A percentile compares a stretch with the other conserved stretches of the same genome.
phyloP scores from a whole-genome alignment of 192 early-diverging fungal species.

The Anaeromyces robustus region DNA sequence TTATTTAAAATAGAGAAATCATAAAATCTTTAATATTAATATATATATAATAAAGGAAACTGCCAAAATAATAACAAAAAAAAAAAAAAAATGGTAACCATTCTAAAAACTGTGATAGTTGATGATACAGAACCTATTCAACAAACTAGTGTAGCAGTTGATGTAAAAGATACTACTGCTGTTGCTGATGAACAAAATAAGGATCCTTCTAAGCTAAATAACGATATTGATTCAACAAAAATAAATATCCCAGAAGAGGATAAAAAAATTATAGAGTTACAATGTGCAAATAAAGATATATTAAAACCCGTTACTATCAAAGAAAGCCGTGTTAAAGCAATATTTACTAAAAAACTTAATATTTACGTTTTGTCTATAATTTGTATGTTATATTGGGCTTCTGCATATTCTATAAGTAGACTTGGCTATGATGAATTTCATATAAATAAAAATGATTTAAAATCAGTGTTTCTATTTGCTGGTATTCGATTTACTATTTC shows the following conservation, averaged over 20 bases:
- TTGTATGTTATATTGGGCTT: not conserved
- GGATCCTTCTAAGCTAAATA: too few relatives aligned
- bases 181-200: too few relatives aligned
- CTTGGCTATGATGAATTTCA: not conserved
- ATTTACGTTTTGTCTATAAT: not conserved
- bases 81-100: too few relatives aligned
- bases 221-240: not conserved
- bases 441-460: not conserved
- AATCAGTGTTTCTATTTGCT: not conserved
- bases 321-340: not conserved
- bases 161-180: too few relatives aligned
- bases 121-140: too few relatives aligned
- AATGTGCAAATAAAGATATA: not conserved
- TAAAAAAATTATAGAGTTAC: not conserved
- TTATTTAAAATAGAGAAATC: too few relatives aligned
- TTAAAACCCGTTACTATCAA: not conserved
- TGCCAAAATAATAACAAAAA: too few relatives aligned
- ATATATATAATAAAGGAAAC: too few relatives aligned
- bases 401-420: not conserved
- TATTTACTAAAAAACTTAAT: not conserved
- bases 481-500: not conserved
- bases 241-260: too few relatives aligned
- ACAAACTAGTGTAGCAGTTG: not conserved
- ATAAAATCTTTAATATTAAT: too few relatives aligned
- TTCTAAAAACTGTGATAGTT: too few relatives aligned